Conservation (phyloP, 805 yeast species). For the Maudiozyma serrabonitensis region DNA sequence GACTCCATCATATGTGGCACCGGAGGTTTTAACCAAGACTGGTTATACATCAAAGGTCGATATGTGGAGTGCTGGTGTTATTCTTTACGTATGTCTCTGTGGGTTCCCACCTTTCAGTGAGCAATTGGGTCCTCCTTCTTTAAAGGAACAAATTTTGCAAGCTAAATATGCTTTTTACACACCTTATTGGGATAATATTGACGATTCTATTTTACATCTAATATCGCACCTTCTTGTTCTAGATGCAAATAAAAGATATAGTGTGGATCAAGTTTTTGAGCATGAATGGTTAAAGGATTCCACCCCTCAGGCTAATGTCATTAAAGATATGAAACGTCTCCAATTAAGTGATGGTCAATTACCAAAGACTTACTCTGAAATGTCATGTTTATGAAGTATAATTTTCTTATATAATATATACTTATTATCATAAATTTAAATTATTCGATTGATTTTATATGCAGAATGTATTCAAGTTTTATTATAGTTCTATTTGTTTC, state of each 20-base stretch:
- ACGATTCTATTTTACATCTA: constrained; percentile 55
- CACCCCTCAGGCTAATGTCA: constrained; percentile 4
- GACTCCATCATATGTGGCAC: constrained; percentile 82
- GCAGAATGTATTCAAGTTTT: no score
- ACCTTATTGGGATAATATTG: constrained; percentile 70
- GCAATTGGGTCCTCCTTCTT: constrained; percentile 67
- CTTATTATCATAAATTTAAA: background rate
- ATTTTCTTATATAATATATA: no score
- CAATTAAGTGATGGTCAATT: constrained; percentile 22
- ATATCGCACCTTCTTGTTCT: constrained; percentile 53
- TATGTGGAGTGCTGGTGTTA: constrained; percentile 75
- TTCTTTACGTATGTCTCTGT: constrained; percentile 67
- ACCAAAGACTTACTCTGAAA: constrained; percentile 33
- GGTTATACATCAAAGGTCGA: constrained; percentile 64
- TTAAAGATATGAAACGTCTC: constrained; percentile 18
- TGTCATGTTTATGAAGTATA: constrained; percentile 18
- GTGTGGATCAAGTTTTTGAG: constrained; percentile 71
- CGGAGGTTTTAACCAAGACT: constrained; percentile 54
- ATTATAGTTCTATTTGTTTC: no score
- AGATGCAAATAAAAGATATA: constrained; percentile 61
- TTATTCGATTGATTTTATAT: background rate
- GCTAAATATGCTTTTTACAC: constrained; percentile 68
- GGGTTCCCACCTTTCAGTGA: constrained; percentile 85
- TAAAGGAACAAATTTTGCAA: constrained; percentile 61
- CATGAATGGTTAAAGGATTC: constrained; percentile 71